A percentile compares a stretch with the other conserved stretches of the same genome.
Conservation (phyloP, 2,329 filamentous ascomycete genomes). For the Fusarium brevicatenulatum region DNA sequence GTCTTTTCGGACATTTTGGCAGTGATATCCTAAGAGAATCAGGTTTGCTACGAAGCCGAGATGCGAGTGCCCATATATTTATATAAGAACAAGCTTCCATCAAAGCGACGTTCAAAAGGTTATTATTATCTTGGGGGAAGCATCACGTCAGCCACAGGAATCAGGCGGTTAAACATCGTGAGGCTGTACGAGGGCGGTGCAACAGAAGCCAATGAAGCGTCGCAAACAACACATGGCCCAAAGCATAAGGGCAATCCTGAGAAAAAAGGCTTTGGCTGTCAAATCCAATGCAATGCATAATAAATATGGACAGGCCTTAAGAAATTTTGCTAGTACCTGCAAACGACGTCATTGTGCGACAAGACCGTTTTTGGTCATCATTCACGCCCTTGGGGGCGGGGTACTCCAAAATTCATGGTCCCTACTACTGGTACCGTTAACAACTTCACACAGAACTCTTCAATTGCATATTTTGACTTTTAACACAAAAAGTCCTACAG, state of each 20-base stretch:
- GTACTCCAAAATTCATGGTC: constrained; percentile 4
- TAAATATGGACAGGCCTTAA: neutral
- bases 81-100: too few species aligned
- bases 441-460: neutral
- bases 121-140: neutral
- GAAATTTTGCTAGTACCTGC: neutral
- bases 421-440: neutral
- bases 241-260: accelerated
- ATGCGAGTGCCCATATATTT: too few species aligned
- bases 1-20: constrained; percentile 6
- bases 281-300: accelerated
- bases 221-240: too few species aligned
- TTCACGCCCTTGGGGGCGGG: constrained; percentile 21
- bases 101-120: too few species aligned
- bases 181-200: constrained; percentile 4
- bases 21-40: accelerated
- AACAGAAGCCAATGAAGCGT: neutral
- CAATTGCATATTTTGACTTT: neutral
- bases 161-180: neutral
- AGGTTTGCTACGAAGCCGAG: accelerated
- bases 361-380: neutral
- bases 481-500: neutral
- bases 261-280: neutral
- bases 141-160: constrained; percentile 13
- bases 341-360: neutral